Base-by-base conservation (phyloP, 75 land plant species). In the Sequoia sempervirens region DNA sequence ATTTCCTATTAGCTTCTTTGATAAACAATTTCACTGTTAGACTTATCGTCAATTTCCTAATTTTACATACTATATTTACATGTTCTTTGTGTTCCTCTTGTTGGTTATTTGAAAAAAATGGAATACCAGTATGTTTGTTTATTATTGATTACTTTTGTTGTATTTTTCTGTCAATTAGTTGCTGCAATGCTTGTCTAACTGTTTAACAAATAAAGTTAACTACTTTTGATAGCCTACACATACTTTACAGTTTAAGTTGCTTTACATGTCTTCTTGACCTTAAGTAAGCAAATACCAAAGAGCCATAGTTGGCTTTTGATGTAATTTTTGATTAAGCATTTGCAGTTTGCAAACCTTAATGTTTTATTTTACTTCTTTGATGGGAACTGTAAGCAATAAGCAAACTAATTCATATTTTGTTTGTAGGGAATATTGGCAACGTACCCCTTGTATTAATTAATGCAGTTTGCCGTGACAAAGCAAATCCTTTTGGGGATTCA, bases 371-470 rank as follows among this genome's bases (percentile, higher is more conserved):
- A 32, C 17, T 28, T 23, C 34, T 70, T 70, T 9, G 36, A 81
- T 52, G 36, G 34, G 18, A 47, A 9, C 61, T 32, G 6, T 11
- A 14, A 52, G 15, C 82, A 20, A 46, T 81, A 26, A 40, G 34
- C n/a, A 36, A 41, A 64, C 83, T 82, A 69, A 66, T 72, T 30
- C 5, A 36, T 23, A n/a, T 82, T 18, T 82, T 50, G 32, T 83
- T 52, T 41, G 34, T 87, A 97, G 99, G 99, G 46, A 97, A 97
- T 41, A 97, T 97, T 84, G 99, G 99, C 26, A 97, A 97, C 83
- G 90, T 97, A 53, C 99, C 98, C 10, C 98, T 97, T 78, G 99
- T 97, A 38, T 75, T 97, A 41, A 87, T 97, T 82, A 90, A 94
- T n/a, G 96, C 99, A 58, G 64, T 97, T 52, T 97, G 99, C 82